phyloP scores from a whole-genome alignment of 2,329 filamentous ascomycete genomes.

The Coniochaeta sp. region DNA sequence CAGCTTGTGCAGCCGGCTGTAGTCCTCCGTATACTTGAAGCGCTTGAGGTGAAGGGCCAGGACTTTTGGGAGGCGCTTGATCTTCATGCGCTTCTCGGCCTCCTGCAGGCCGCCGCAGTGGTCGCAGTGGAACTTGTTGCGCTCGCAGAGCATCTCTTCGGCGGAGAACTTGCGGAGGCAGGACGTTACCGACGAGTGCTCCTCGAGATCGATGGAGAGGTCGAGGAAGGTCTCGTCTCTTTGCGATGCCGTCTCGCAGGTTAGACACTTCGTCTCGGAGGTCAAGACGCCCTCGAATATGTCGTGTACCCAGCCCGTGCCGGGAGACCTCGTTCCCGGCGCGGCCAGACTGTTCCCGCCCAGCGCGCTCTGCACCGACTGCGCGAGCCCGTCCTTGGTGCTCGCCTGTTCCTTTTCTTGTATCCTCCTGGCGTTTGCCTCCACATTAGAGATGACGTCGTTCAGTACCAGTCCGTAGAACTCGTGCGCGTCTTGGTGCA shows the following conservation, averaged over 20 bases:
- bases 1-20: conserved; percentile 87
- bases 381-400: conserved; percentile 36
- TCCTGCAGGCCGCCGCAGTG: conserved; percentile 94
- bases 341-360: conserved; percentile 23
- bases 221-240: conserved; percentile 94
- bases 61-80: conserved; percentile 88
- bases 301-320: conserved; percentile 88
- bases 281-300: conserved; percentile 92
- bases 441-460: conserved; percentile 89
- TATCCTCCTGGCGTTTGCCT: conserved; percentile 69
- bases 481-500: conserved; percentile 98
- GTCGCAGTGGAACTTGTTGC: conserved; percentile 98
- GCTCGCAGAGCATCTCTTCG: conserved; percentile 96
- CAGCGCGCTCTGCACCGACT: conserved; percentile 42
- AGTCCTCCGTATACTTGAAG: conserved; percentile 97
- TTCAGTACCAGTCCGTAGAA: conserved; percentile 95
- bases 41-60: conserved; percentile 89
- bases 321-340: conserved; percentile 47
- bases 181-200: conserved; percentile 93
- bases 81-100: conserved; percentile 98
- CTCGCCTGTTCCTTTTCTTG: conserved; percentile 34
- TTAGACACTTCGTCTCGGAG: conserved; percentile 93
- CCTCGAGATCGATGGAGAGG: conserved; percentile 88
- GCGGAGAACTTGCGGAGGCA: conserved; percentile 94
- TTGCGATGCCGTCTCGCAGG: conserved; percentile 92